Percentiles rank a stretch among this genome's conserved stretches.
phyloP scores from a whole-genome alignment of 192 early-diverging fungal species.

The Phlyctochytrium bullatum region DNA sequence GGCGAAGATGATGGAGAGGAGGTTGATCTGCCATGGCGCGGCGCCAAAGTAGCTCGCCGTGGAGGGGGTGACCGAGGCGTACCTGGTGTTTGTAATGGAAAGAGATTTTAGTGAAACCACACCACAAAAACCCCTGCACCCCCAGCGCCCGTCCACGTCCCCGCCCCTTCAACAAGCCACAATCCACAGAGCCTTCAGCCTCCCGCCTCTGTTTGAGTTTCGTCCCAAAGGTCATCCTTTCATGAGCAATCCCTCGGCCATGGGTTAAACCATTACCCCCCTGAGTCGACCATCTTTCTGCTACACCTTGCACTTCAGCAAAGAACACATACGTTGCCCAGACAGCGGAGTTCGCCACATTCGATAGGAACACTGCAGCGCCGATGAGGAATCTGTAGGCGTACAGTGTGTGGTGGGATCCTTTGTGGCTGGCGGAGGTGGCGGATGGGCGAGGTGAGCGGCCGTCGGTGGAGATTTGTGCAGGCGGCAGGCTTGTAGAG shows the following conservation, averaged over 20 bases:
- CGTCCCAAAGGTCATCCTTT: neutral
- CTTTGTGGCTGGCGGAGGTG: neutral
- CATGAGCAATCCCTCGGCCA: neutral
- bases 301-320: neutral
- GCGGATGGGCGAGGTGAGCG: neutral
- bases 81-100: neutral
- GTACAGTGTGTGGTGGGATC: neutral
- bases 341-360: conserved; percentile 12
- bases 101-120: no score
- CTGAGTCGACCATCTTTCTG: neutral
- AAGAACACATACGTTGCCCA: conserved; percentile 9
- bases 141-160: neutral
- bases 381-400: conserved; percentile 5
- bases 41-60: conserved; percentile 4
- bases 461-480: neutral
- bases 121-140: no score
- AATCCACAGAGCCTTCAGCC: neutral
- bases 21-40: conserved; percentile 12
- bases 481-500: neutral
- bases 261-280: neutral
- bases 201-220: neutral
- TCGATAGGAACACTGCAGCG: conserved; percentile 3
- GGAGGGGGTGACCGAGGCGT: conserved; percentile 16
- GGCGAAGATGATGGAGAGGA: conserved; percentile 6
- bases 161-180: neutral